Evolutionary conservation across 2,329 filamentous ascomycete genomes (phyloP).

Genomic region (Clonostachys rosea): DNA sequence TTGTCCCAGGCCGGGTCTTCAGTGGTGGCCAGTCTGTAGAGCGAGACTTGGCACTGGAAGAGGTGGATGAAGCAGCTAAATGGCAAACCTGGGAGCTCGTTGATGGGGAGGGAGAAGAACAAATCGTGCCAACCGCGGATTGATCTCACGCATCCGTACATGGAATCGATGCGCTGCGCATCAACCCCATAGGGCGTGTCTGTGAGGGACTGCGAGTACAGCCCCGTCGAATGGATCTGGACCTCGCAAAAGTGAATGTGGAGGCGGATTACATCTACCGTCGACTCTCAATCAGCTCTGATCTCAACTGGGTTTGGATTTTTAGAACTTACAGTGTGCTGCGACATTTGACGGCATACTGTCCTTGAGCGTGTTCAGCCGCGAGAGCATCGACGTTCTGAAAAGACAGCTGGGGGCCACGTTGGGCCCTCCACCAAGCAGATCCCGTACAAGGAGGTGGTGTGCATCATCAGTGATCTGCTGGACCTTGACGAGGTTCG

Average conservation of each 20-base stretch:
- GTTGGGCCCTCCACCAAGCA: background rate
- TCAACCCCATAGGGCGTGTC: conserved; percentile 6
- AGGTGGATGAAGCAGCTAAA: conserved; percentile 25
- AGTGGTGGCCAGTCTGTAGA: conserved; percentile 31
- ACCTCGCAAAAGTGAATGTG: conserved; percentile 21
- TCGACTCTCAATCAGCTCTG: no score
- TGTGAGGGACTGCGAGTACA: conserved; percentile 22
- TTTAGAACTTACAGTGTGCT: conserved; percentile 16
- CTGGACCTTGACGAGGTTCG: conserved; percentile 26
- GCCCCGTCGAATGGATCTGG: conserved; percentile 21
- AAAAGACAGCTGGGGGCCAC: conserved; percentile 23
- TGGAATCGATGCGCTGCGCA: conserved; percentile 19
- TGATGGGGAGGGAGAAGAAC: conserved; percentile 21
- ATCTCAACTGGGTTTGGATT: background rate
- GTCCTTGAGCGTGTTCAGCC: conserved; percentile 16
- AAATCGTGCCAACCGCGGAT: conserved; percentile 27
- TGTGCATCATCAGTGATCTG: conserved; percentile 31
- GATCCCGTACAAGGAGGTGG: conserved; percentile 19
- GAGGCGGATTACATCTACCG: conserved; percentile 18
- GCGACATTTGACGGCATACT: conserved; percentile 12
- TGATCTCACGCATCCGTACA: conserved; percentile 27
- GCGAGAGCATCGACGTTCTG: conserved; percentile 19
- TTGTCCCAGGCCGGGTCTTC: conserved; percentile 36
- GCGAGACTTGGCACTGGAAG: conserved; percentile 24
- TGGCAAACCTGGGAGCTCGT: conserved; percentile 21